Evolutionary conservation across 176 grass and related monocot species (phyloP).

Genomic region (Tillandsia fasciculata): DNA sequence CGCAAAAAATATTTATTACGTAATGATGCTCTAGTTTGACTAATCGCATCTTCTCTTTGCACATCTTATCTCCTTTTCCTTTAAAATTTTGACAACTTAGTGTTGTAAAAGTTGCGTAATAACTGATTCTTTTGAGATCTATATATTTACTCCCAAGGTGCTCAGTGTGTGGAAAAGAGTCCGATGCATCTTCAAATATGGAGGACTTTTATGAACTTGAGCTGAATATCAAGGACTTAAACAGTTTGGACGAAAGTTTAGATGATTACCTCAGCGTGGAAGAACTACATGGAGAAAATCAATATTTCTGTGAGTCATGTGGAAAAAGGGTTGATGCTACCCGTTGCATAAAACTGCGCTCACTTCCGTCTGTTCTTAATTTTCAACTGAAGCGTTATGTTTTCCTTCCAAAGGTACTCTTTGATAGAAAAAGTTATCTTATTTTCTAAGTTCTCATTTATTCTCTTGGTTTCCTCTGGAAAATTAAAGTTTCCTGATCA

Average conservation of each 20-base stretch:
- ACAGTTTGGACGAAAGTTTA: constrained; percentile 84
- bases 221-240: constrained; percentile 95
- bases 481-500: not conserved
- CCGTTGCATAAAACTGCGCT: constrained; percentile 79
- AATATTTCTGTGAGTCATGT: constrained; percentile 88
- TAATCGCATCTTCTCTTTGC: not conserved
- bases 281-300: constrained; percentile 83
- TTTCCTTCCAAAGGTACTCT: constrained; percentile 83
- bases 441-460: constrained; percentile 3
- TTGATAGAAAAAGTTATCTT: constrained; percentile 4
- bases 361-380: constrained; percentile 82
- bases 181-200: constrained; percentile 90
- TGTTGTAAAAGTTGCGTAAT: constrained; percentile 6
- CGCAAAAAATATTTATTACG: not conserved
- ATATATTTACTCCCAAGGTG: constrained; percentile 48
- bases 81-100: constrained; percentile 10
- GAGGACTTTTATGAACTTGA: constrained; percentile 97
- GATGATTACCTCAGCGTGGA: constrained; percentile 83
- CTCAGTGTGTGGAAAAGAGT: constrained; percentile 81
- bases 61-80: not conserved
- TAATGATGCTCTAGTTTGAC: not conserved
- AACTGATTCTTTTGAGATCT: constrained; percentile 17
- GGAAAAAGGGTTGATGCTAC: constrained; percentile 77
- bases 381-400: constrained; percentile 92
- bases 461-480: not conserved